phyloP scores from a whole-genome alignment of 352 stramenopile genomes.

The Globisporangium radiosum region DNA sequence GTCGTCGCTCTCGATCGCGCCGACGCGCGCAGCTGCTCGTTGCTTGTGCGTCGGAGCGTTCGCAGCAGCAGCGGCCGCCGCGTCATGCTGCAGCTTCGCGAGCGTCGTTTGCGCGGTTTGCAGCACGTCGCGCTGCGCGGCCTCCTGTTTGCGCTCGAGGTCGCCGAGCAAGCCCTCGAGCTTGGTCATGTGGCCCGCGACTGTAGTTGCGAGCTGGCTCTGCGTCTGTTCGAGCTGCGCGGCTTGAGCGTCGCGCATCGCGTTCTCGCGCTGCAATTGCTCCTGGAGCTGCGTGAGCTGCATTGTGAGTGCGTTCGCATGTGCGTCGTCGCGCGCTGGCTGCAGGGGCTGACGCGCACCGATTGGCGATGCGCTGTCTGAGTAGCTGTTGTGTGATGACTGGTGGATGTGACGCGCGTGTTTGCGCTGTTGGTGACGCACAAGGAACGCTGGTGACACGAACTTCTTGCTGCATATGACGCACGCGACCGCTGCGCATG shows the following conservation, averaged over 20 bases:
- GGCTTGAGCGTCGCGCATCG: conserved; percentile 32
- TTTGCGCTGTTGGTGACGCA: conserved; percentile 61
- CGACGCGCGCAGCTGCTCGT: conserved; percentile 20
- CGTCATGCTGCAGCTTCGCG: conserved; percentile 30
- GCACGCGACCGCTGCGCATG: conserved; percentile 30
- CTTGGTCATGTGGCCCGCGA: conserved; percentile 55
- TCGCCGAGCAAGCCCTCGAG: conserved; percentile 47
- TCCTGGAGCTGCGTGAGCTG: conserved; percentile 53
- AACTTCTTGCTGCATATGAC: conserved; percentile 76
- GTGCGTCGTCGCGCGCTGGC: conserved; percentile 27
- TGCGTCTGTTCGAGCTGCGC: conserved; percentile 47
- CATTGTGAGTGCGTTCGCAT: conserved; percentile 35
- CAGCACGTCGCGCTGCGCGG: conserved; percentile 54
- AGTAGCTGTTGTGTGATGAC: neutral
- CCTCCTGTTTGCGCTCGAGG: conserved; percentile 64
- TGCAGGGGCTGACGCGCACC: too few relatives aligned
- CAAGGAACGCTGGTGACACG: conserved; percentile 60
- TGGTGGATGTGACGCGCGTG: conserved; percentile 18
- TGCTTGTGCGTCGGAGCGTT: conserved; percentile 19
- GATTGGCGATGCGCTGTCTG: too few relatives aligned
- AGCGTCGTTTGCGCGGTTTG: conserved; percentile 57
- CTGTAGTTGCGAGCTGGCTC: conserved; percentile 32
- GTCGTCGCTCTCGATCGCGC: conserved; percentile 45
- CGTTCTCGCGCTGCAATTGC: conserved; percentile 45
- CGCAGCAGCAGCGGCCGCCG: conserved; percentile 14